Conservation (phyloP, 441 rosid genomes). For the Raphanus hybrid region DNA sequence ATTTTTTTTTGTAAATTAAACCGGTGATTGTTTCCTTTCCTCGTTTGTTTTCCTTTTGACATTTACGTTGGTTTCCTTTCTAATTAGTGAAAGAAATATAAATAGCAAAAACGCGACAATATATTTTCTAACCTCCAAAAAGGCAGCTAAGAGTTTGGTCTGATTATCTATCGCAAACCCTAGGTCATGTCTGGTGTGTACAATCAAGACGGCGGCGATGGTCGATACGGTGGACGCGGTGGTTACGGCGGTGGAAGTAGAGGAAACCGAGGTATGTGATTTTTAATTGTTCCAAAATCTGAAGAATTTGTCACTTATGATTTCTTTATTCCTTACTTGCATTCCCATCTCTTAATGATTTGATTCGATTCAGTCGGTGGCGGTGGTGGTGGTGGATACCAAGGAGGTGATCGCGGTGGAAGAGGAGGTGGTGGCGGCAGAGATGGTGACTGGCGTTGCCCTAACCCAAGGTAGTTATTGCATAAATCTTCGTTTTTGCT, state of each 20-base stretch:
- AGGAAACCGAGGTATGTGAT: slow-evolving; percentile 66
- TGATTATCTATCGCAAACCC: slow-evolving; percentile 42
- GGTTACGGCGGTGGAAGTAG: slow-evolving; percentile 60
- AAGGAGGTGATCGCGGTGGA: slow-evolving; percentile 87
- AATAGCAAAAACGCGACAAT: slow-evolving; percentile 18
- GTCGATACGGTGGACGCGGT: slow-evolving; percentile 47
- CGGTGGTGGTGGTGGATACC: slow-evolving; percentile 59
- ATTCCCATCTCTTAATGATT: slow-evolving; percentile 5
- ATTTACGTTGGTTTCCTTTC: slow-evolving; percentile 5
- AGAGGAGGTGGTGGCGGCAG: slow-evolving; percentile 80
- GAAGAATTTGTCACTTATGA: not conserved
- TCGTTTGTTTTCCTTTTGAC: not conserved
- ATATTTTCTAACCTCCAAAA: not conserved
- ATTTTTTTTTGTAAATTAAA: too few species aligned
- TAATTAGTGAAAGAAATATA: slow-evolving; percentile 10
- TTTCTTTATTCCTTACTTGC: not conserved
- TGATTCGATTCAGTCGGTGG: slow-evolving; percentile 32
- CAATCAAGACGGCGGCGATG: slow-evolving; percentile 64
- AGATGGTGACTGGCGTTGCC: slow-evolving; percentile 97
- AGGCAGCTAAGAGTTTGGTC: not conserved
- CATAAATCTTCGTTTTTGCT: not conserved
- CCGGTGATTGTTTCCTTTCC: not conserved
- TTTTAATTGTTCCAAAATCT: slow-evolving; percentile 10
- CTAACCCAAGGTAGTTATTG: slow-evolving; percentile 75
- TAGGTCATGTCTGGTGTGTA: slow-evolving; percentile 65